Base-by-base conservation (phyloP, 441 rosid genomes). In the Syzygium malaccense region DNA sequence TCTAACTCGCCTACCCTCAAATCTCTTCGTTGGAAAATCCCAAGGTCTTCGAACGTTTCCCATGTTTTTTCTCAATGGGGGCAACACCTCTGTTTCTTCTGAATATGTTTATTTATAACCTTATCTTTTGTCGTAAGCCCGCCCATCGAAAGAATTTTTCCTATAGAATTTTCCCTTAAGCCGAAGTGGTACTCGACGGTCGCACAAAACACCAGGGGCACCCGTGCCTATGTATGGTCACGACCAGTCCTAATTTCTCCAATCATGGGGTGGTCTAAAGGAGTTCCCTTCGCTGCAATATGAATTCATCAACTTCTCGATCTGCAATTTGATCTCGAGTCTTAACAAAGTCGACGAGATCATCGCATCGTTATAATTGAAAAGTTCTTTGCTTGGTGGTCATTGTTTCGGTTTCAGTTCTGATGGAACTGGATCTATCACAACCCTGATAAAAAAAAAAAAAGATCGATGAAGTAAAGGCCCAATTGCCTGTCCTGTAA, bases 211-310 rank as follows among this genome's bases (percentile, higher is more conserved):
- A n/a, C 37, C 20, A 64, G 32, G 71, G 10, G 11, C 71, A 64
- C 5, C 18, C 30, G 10, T 7, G 14, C 19, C 37, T 28, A 33
- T 33, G n/a, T n/a, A n/a, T n/a, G 20, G 71, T 37, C 0, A 41
- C 0, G 0, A 0, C n/a, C 1, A 0, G 10, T 75, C 83, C 0
- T 37, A 37, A 75, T 37, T 75, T 41, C 51, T 75, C 28, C 48
- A 1, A 13, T 20, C 48, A 5, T 37, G 10, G 8, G 5, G 83
- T 71, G 83, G n/a, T 20, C 9, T 37, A 5, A 37, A 37, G 17
- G 17, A 75, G 51, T 37, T 37, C 9, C 9, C 12, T 37, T 41
- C 0, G 1, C 4, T 12, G 11, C 2, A 51, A 41, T 75, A 5
- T 75, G 83, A 37, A 37, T 20, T 37, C 1, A 0, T 20, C 0